Percentiles rank a stretch among this genome's conserved stretches.
Conservation (phyloP, 164 flowering plant species). For the Annona cherimola region DNA sequence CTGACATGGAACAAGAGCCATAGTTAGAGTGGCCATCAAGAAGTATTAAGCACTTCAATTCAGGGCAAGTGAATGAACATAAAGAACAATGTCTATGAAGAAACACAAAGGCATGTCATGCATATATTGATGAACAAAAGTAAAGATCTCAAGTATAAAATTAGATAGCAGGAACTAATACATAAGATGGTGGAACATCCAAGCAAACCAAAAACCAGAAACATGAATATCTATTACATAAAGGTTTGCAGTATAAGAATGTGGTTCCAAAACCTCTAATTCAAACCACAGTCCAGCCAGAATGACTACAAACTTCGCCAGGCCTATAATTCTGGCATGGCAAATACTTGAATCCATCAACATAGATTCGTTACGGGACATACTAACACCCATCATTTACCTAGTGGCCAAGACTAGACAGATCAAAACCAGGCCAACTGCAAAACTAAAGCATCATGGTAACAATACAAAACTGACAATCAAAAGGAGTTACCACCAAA, state of each 20-base stretch:
- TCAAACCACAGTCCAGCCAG: neutral
- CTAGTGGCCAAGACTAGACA: neutral
- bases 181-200: neutral
- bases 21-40: neutral
- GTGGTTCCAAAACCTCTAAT: neutral
- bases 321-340: too few species aligned
- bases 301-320: neutral
- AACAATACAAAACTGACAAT: too few species aligned
- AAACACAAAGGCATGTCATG: neutral
- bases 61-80: neutral
- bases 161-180: neutral
- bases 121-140: neutral
- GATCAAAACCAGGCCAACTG: neutral
- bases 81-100: neutral
- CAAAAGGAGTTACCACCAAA: too few species aligned
- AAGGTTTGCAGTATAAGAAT: neutral
- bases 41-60: neutral
- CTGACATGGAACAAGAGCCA: constrained; percentile 20
- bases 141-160: neutral
- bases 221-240: neutral
- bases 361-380: too few species aligned
- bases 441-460: too few species aligned
- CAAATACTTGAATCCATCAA: too few species aligned
- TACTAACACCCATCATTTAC: too few species aligned
- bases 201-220: neutral